phyloP scores from a whole-genome alignment of 768 basidiomycete genomes.

The Auricularia sp. region DNA sequence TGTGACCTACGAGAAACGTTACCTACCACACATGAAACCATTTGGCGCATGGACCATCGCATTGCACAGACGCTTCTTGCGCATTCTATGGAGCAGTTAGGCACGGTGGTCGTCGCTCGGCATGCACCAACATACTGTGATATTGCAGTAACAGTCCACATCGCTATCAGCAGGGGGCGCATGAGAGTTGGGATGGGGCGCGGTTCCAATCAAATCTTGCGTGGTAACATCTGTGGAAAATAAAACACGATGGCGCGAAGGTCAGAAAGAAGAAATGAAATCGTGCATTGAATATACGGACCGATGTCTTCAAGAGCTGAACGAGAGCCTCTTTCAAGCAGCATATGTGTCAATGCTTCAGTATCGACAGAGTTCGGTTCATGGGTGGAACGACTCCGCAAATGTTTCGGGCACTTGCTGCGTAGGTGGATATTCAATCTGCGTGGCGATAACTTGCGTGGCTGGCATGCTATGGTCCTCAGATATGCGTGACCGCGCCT shows the following conservation, averaged over 20 bases:
- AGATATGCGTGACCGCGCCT: not conserved
- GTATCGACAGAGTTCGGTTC: not conserved
- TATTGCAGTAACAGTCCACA: not conserved
- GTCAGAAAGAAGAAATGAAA: too few species aligned
- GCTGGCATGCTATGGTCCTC: not conserved
- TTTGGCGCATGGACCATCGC: slow-evolving; percentile 60
- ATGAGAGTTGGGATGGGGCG: slow-evolving; percentile 26
- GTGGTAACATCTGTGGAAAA: not conserved
- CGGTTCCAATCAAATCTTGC: slow-evolving; percentile 19
- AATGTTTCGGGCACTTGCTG: not conserved
- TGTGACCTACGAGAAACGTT: not conserved
- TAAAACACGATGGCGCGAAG: too few species aligned
- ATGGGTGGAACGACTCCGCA: not conserved
- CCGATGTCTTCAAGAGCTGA: slow-evolving; percentile 34
- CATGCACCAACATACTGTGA: not conserved
- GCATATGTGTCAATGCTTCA: not conserved
- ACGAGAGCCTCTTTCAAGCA: not conserved
- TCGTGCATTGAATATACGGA: slow-evolving; percentile 34
- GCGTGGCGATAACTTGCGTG: not conserved
- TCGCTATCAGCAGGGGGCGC: not conserved
- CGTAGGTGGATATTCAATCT: not conserved
- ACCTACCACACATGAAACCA: slow-evolving; percentile 74
- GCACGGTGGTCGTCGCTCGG: not conserved
- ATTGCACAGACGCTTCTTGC: slow-evolving; percentile 43
- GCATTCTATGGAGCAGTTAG: slow-evolving; percentile 33